phyloP scores from a whole-genome alignment of 352 stramenopile genomes.

The Phytophthora vignae region DNA sequence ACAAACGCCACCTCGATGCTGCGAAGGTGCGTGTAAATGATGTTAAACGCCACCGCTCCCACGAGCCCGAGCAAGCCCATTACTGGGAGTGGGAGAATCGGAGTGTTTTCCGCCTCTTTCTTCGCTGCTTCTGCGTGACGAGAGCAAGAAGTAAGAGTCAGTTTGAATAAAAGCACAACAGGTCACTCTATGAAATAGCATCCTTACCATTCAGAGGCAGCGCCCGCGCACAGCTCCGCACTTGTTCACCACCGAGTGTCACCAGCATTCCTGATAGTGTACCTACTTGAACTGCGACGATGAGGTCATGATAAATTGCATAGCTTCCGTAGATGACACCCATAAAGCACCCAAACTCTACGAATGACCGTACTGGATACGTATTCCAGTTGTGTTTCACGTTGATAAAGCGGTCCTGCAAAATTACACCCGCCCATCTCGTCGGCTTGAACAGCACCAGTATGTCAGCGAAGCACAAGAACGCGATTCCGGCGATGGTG shows the following conservation, averaged over 20 bases:
- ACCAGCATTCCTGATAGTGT: constrained; percentile 85
- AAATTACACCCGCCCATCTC: constrained; percentile 77
- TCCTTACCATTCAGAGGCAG: constrained; percentile 54
- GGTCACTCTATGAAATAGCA: not conserved
- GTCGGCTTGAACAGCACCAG: constrained; percentile 66
- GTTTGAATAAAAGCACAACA: not conserved
- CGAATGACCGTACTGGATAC: constrained; percentile 84
- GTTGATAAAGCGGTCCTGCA: constrained; percentile 86
- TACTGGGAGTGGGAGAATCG: constrained; percentile 83
- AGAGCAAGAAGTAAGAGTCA: constrained; percentile 3
- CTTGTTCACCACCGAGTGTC: constrained; percentile 80
- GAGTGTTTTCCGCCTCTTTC: constrained; percentile 59
- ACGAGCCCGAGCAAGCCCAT: constrained; percentile 82
- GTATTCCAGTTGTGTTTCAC: constrained; percentile 75
- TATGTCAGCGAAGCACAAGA: constrained; percentile 83
- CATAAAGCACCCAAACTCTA: constrained; percentile 87
- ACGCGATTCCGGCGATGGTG: constrained; percentile 83
- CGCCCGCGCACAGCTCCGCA: constrained; percentile 59
- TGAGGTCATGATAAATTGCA: constrained; percentile 82
- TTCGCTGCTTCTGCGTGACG: constrained; percentile 46
- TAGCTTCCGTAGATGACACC: constrained; percentile 90
- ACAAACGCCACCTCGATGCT: constrained; percentile 87
- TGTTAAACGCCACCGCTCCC: constrained; percentile 86
- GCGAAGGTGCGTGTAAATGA: constrained; percentile 86
- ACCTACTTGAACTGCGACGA: constrained; percentile 85